phyloP scores from a whole-genome alignment of 352 stramenopile genomes.

The Thalassiosira hispida region DNA sequence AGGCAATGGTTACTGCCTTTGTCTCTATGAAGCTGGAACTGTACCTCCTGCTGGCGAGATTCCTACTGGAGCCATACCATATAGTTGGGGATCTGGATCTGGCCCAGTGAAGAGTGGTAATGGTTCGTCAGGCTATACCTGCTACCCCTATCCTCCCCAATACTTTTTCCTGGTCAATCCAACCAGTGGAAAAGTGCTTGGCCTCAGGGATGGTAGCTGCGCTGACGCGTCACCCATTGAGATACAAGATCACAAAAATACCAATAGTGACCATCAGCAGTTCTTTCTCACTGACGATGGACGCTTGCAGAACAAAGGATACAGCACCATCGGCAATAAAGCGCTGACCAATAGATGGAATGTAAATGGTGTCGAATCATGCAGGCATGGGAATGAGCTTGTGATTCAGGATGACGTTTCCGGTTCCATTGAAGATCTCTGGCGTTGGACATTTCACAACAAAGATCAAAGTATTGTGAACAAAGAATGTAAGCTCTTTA shows the following conservation, averaged over 20 bases:
- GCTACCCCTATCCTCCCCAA: background rate
- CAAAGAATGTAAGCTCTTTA: background rate
- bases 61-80: no score
- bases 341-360: background rate
- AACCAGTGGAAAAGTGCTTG: constrained; percentile 1
- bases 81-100: no score
- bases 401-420: background rate
- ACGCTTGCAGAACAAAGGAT: background rate
- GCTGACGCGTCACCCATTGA: background rate
- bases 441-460: background rate
- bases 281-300: background rate
- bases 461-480: background rate
- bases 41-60: no score
- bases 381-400: constrained; percentile 6
- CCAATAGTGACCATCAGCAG: background rate
- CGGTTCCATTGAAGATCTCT: background rate
- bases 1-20: no score
- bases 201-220: background rate
- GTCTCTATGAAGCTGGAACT: no score
- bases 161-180: constrained; percentile 9
- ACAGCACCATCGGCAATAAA: background rate
- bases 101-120: no score
- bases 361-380: background rate
- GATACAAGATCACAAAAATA: background rate
- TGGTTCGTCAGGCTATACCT: no score